A percentile compares a stretch with the other conserved stretches of the same genome.
These are phyloP conservation scores for Naganishia sp. DNA, from an alignment of 1,284 basidiomycete species.

Conservation along the genomic window DNA sequence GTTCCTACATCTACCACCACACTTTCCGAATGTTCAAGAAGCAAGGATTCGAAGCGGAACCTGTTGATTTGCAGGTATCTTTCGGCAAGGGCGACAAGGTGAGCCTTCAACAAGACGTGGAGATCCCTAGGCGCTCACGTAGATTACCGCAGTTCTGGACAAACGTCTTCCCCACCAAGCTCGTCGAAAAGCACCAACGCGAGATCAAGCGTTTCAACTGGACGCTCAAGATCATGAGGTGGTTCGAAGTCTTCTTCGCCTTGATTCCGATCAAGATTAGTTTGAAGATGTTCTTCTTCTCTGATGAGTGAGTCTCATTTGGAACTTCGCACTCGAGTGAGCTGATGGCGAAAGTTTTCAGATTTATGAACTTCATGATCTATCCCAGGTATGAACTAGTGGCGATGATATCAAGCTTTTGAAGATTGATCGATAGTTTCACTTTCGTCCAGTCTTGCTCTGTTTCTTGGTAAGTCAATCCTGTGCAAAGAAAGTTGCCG, in stretches of 20 bases:
- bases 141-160: conserved; percentile 60
- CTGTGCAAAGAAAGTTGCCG: too few species aligned
- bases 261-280: conserved; percentile 64
- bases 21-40: conserved; percentile 63
- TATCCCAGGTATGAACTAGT: conserved; percentile 45
- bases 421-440: neutral
- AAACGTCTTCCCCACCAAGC: conserved; percentile 64
- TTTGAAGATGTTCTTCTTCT: conserved; percentile 63
- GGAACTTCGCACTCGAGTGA: neutral
- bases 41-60: conserved; percentile 59
- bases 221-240: conserved; percentile 60
- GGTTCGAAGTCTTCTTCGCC: conserved; percentile 61
- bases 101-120: conserved; percentile 19
- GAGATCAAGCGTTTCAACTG: conserved; percentile 65
- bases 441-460: conserved; percentile 41
- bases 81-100: conserved; percentile 62
- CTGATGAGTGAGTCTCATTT: conserved; percentile 52
- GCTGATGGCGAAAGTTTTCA: neutral
- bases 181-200: conserved; percentile 57
- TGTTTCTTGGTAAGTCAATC: conserved; percentile 47
- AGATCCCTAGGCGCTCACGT: neutral
- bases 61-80: conserved; percentile 65
- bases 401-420: neutral
- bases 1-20: conserved; percentile 63
- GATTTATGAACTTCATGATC: conserved; percentile 53